A percentile compares a stretch with the other conserved stretches of the same genome.
Evolutionary conservation across 176 grass and related monocot genomes (phyloP).

Genomic region (Triticum dicoccoides): DNA sequence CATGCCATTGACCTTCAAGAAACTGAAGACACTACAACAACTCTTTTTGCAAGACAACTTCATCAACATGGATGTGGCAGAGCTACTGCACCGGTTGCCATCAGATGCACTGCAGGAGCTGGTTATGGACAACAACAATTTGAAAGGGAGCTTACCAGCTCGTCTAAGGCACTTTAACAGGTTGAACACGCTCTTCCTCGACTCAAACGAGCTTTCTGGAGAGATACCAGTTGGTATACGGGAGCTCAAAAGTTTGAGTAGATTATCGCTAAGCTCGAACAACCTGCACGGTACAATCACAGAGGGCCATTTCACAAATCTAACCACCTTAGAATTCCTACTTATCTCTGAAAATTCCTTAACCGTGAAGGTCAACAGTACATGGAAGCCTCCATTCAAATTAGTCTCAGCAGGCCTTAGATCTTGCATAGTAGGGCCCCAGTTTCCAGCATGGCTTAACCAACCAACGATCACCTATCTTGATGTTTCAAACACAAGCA

Average conservation of each 20-base stretch:
- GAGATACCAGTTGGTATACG: not conserved
- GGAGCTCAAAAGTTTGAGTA: not conserved
- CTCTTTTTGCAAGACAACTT: fast-evolving
- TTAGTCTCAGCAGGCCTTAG: too few species aligned
- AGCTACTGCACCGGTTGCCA: not conserved
- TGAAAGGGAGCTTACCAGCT: too few species aligned
- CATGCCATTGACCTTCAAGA: constrained; percentile 3
- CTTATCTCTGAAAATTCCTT: too few species aligned
- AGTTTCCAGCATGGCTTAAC: too few species aligned
- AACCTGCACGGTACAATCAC: not conserved
- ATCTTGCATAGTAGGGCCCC: too few species aligned
- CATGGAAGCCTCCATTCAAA: too few species aligned
- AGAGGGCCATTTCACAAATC: constrained; percentile 3
- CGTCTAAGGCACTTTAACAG: not conserved
- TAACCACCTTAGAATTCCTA: too few species aligned
- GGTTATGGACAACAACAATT: too few species aligned
- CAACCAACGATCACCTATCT: too few species aligned
- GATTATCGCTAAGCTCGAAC: not conserved
- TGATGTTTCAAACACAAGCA: too few species aligned
- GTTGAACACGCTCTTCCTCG: not conserved
- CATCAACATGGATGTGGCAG: not conserved
- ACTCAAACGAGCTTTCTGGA: not conserved
- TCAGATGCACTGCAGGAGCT: not conserved
- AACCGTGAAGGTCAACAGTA: too few species aligned
- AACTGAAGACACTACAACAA: not conserved